Evolutionary conservation across 305 asterid genomes (phyloP).

Genomic region (Fraxinus velutina): DNA sequence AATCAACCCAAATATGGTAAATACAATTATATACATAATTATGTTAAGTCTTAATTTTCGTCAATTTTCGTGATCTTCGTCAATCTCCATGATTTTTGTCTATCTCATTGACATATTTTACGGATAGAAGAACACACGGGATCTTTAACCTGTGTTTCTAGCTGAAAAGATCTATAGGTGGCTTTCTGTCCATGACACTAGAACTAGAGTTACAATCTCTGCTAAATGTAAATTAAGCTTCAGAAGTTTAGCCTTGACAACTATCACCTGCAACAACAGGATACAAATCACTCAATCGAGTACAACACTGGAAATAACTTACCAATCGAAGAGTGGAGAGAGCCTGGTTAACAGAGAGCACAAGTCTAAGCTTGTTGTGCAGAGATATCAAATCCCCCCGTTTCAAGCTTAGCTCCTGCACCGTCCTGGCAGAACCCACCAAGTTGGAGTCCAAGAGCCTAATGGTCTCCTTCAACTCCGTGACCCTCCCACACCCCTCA

Average conservation of each 20-base stretch:
- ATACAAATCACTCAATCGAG: not conserved
- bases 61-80: no score
- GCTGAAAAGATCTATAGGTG: not conserved
- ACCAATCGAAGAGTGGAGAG: constrained; percentile 87
- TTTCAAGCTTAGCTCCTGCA: constrained; percentile 68
- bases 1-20: no score
- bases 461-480: constrained; percentile 87
- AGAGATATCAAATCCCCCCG: constrained; percentile 64
- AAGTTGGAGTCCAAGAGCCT: constrained; percentile 75
- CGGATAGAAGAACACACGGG: not conserved
- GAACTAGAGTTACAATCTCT: not conserved
- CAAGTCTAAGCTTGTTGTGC: constrained; percentile 80
- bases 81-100: no score
- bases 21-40: no score
- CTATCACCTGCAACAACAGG: not conserved
- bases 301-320: constrained; percentile 21
- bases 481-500: constrained; percentile 77
- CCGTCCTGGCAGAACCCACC: constrained; percentile 82
- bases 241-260: not conserved
- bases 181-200: not conserved
- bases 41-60: no score
- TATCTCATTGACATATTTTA: not conserved
- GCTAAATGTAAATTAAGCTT: not conserved
- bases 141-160: not conserved
- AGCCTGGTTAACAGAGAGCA: constrained; percentile 93